These are phyloP conservation scores for Oryza glaberrima DNA, from an alignment of 176 grass and related monocot species.

Conservation along the genomic window DNA sequence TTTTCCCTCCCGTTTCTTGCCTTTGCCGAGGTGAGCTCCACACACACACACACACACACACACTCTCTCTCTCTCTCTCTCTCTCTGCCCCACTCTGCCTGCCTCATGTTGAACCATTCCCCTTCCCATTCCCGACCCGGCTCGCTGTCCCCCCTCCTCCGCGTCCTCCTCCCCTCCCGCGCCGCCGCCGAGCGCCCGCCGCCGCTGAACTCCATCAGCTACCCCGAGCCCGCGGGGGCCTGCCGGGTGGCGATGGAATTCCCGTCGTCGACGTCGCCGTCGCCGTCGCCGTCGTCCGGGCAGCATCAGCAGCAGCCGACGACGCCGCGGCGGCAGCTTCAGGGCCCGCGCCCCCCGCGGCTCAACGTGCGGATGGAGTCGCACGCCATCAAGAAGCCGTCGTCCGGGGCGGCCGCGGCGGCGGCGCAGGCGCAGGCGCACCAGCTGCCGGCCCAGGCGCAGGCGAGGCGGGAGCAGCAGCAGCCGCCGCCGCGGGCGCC, in stretches of 20 bases:
- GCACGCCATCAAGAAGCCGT: slow-evolving; percentile 81
- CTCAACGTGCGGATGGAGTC: slow-evolving; percentile 79
- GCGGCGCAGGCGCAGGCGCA: slow-evolving; percentile 2
- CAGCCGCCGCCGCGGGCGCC: slow-evolving; percentile 37
- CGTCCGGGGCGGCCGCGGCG: not conserved
- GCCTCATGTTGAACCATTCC: slow-evolving; percentile 32
- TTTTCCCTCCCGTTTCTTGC: not conserved
- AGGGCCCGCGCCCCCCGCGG: slow-evolving; percentile 71
- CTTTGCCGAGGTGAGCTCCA: not conserved
- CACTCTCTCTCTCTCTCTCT: not conserved
- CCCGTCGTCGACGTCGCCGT: not conserved
- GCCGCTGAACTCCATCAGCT: not conserved
- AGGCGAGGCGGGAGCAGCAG: not conserved
- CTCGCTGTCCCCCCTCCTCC: slow-evolving; percentile 30
- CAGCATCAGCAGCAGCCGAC: slow-evolving; percentile 8
- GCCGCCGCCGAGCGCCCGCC: slow-evolving; percentile 28
- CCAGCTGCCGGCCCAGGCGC: not conserved
- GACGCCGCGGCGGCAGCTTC: slow-evolving; percentile 65
- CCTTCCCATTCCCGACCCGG: slow-evolving; percentile 16
- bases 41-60: not conserved
- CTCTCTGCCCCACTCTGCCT: not conserved
- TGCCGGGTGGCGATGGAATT: not conserved
- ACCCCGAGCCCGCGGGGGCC: not conserved
- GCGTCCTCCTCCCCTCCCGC: slow-evolving; percentile 15
- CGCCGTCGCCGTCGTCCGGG: not conserved